A percentile compares a stretch with the other conserved stretches of the same genome.
These are phyloP conservation scores for Exophiala viscosa DNA, from an alignment of 2,329 filamentous ascomycete species.

Conservation along the genomic window DNA sequence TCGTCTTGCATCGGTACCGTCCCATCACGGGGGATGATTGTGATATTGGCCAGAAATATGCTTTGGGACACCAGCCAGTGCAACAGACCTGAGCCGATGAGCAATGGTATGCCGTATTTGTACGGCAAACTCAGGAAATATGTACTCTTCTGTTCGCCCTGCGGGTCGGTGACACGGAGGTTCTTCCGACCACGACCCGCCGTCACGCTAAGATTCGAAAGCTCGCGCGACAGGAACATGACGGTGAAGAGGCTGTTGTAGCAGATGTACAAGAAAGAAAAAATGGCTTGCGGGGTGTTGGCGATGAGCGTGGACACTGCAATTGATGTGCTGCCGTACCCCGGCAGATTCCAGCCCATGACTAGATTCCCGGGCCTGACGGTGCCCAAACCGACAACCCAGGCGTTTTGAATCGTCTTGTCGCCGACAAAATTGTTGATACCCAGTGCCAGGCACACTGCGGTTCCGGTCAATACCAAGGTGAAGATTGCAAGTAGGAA, in stretches of 20 bases:
- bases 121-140: conserved; percentile 46
- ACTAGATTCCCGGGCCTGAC: conserved; percentile 14
- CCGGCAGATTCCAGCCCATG: conserved; percentile 20
- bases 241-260: conserved; percentile 41
- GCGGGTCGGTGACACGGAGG: conserved; percentile 39
- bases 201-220: conserved; percentile 39
- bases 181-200: conserved; percentile 19
- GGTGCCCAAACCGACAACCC: conserved; percentile 18
- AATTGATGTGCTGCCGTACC: conserved; percentile 19
- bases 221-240: conserved; percentile 48
- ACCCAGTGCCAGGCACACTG: conserved; percentile 15
- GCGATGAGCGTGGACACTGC: conserved; percentile 30
- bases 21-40: conserved; percentile 19
- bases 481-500: conserved; percentile 15
- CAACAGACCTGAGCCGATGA: conserved; percentile 35
- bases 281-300: conserved; percentile 36
- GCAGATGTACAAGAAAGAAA: conserved; percentile 37
- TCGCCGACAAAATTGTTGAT: conserved; percentile 19
- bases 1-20: conserved; percentile 20
- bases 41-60: conserved; percentile 43
- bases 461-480: conserved; percentile 14
- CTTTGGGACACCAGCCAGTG: conserved; percentile 52
- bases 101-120: conserved; percentile 42
- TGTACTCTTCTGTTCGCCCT: conserved; percentile 36
- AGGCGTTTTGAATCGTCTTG: conserved; percentile 24